Base-by-base conservation (phyloP, 495 filamentous ascomycete genomes). In the Glutinoglossum americanum region DNA sequence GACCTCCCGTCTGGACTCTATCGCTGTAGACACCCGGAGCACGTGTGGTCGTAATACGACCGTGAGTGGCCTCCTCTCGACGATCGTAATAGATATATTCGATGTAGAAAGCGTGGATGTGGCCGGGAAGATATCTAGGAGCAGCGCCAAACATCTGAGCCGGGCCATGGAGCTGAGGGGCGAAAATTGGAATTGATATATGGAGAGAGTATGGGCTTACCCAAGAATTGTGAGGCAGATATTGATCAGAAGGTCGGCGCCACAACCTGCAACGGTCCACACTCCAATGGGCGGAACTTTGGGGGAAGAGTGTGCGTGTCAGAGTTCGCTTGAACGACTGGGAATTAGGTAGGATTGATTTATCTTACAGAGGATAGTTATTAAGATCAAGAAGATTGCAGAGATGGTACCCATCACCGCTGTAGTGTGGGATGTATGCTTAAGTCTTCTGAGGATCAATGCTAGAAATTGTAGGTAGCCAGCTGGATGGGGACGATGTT, bases 31-130 rank as follows among this genome's bases (percentile, higher is more conserved):
- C 80, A 17, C 83, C 82, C 0, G 85, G 80, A 0, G 85, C 87
- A 10, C 73, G 71, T 6, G 64, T 59, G 39, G 67, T 64, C 1
- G 68, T 65, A 39, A 73, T 63, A 1, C 71, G 64, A 11, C 84
- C 83, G 2, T 70, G 62, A 15, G 71, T 65, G 25, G 73, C 72
- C 41, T 78, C 73, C 47, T 84, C 76, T 55, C 74, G 74, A 15
- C 84, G 82, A 33, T 85, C 73, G 62, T 83, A 94, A 66, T 92
- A 95, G 53, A 93, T 76, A 63, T 86, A 94, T 69, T 89, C 81
- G 57, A 95, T 62, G 65, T 96, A 97, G 71, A 93, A 94, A 7
- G 87, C 90, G 65, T 95, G 90, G 27, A 94, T 77, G 61, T 90
- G 81, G 7, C 85, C 85, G 0, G 87, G 87, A 57, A 92, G 66